Percentiles rank a stretch among this genome's conserved stretches.
These are phyloP conservation scores for Yarrowia alimentaria DNA, from an alignment of 805 yeast species.

Conservation along the genomic window DNA sequence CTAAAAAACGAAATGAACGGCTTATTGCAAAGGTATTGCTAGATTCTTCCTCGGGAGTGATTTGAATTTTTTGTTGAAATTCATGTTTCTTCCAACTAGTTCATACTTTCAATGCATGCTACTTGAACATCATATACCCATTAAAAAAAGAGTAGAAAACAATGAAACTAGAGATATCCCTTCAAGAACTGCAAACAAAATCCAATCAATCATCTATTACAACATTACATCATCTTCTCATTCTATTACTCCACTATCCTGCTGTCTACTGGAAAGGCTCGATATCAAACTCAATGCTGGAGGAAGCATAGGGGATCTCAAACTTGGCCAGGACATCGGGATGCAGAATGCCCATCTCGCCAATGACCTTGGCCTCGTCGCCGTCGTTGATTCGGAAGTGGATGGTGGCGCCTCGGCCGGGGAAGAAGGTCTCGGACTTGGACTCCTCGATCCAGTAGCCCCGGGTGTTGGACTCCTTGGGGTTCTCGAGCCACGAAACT, in stretches of 20 bases:
- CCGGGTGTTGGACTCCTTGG: conserved; percentile 51
- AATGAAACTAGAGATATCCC: no score
- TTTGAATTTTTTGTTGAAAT: no score
- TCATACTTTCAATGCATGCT: no score
- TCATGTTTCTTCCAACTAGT: no score
- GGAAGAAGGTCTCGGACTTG: conserved; percentile 58
- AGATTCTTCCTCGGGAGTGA: no score
- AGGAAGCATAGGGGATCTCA: conserved; percentile 90
- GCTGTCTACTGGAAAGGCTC: conserved; percentile 64
- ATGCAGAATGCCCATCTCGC: conserved; percentile 90
- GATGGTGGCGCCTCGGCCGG: conserved; percentile 94
- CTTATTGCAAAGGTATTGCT: no score
- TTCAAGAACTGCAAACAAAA: no score
- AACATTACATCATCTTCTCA: no score
- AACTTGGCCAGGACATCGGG: conserved; percentile 86
- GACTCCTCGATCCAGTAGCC: conserved; percentile 52
- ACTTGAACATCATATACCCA: no score
- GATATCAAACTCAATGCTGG: conserved; percentile 84
- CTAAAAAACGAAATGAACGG: no score
- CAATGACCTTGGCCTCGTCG: conserved; percentile 46
- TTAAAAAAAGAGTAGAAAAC: no score
- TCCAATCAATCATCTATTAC: no score
- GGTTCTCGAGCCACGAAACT: conserved; percentile 63
- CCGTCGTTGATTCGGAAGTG: conserved; percentile 61
- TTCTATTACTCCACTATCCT: conserved; percentile 3